Conservation (phyloP, 2,329 filamentous ascomycete species). For the Aspergillus felis region DNA sequence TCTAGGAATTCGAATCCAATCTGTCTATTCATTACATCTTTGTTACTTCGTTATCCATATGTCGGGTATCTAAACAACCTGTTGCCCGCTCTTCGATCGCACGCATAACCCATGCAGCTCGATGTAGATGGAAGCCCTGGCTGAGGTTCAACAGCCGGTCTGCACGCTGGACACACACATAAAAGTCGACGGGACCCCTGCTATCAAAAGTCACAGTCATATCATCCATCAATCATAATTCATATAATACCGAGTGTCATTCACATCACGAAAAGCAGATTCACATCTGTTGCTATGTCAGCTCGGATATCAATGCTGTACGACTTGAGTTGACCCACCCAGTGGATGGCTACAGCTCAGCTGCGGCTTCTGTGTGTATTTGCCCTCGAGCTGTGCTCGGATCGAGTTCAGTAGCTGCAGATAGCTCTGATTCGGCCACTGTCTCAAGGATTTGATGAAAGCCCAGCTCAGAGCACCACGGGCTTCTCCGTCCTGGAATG, state of each 20-base stretch:
- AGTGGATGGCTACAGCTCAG: slow-evolving; percentile 93
- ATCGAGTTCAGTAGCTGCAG: slow-evolving; percentile 91
- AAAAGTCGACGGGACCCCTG: background rate
- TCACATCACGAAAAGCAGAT: slow-evolving; percentile 65
- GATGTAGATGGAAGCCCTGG: too few relatives aligned
- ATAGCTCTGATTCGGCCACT: slow-evolving; percentile 91
- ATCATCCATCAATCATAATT: background rate
- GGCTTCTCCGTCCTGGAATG: slow-evolving; percentile 80
- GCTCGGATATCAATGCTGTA: background rate
- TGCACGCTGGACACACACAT: background rate
- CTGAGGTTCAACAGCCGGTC: too few relatives aligned
- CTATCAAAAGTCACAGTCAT: background rate
- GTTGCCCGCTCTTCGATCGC: too few relatives aligned
- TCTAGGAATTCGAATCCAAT: too few relatives aligned
- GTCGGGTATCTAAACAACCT: background rate
- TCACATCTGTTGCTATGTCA: slow-evolving; percentile 49
- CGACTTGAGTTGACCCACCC: slow-evolving; percentile 55
- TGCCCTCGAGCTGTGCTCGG: slow-evolving; percentile 77
- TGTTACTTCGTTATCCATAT: background rate
- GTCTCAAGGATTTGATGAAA: slow-evolving; percentile 83
- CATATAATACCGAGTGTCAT: background rate
- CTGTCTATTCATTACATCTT: too few relatives aligned
- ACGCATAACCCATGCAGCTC: too few relatives aligned
- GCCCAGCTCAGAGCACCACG: slow-evolving; percentile 98
- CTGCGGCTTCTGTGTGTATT: slow-evolving; percentile 94